These are phyloP conservation scores for Fraxinus cuspidata DNA, from an alignment of 257 asterid genomes.

Conservation along the genomic window DNA sequence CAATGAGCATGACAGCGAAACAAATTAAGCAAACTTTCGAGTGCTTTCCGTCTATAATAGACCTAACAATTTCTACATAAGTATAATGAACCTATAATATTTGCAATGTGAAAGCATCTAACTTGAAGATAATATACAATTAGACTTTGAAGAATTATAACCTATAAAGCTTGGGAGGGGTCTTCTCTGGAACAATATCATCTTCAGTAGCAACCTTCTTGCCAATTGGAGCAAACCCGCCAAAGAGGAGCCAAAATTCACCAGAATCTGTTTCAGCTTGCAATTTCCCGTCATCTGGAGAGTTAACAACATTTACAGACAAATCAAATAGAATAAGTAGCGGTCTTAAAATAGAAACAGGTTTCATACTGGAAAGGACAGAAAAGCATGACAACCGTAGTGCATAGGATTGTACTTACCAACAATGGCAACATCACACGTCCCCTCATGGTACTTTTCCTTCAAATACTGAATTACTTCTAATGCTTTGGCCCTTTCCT, in stretches of 20 bases:
- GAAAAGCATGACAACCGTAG: neutral
- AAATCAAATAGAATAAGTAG: constrained; percentile 14
- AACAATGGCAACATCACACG: constrained; percentile 93
- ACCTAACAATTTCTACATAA: constrained; percentile 13
- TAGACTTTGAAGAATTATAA: constrained; percentile 25
- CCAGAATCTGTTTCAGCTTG: constrained; percentile 98
- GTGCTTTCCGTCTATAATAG: neutral
- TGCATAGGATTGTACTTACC: constrained; percentile 50
- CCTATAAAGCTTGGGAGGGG: constrained; percentile 80
- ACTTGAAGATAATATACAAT: constrained; percentile 13
- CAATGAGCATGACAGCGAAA: neutral
- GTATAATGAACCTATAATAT: constrained; percentile 10
- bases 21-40: neutral
- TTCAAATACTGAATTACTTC: constrained; percentile 94
- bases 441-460: constrained; percentile 95
- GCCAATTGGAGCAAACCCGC: constrained; percentile 98
- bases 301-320: constrained; percentile 20
- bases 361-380: constrained; percentile 10
- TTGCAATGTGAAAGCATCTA: constrained; percentile 12
- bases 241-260: constrained; percentile 98
- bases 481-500: constrained; percentile 94
- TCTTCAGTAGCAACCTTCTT: constrained; percentile 86
- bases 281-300: constrained; percentile 92
- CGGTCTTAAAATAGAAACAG: constrained; percentile 7
- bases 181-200: constrained; percentile 84